Conservation (phyloP, 495 filamentous ascomycete genomes). For the Neohortaea acidophila region DNA sequence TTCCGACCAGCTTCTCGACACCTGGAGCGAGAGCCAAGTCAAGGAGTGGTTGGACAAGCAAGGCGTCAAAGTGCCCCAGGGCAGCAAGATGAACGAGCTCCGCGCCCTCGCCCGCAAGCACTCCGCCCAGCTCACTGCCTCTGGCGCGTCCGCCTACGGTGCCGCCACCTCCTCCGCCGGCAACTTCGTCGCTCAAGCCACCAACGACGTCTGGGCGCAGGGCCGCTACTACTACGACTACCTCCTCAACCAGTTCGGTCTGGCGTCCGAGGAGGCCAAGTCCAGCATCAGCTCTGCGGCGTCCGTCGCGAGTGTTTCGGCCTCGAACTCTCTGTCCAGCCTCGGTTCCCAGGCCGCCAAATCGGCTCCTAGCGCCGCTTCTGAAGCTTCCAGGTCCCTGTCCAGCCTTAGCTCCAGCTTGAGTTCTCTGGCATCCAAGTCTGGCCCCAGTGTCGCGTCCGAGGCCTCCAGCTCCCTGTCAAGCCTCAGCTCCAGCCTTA, state of each 20-base stretch:
- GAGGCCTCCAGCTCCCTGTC: too few species aligned
- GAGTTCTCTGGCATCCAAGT: background rate
- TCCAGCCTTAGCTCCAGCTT: background rate
- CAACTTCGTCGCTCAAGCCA: slow-evolving; percentile 62
- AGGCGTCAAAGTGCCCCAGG: slow-evolving; percentile 70
- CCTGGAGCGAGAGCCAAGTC: slow-evolving; percentile 71
- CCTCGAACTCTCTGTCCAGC: slow-evolving; percentile 11
- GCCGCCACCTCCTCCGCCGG: slow-evolving; percentile 73
- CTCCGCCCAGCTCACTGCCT: slow-evolving; percentile 49
- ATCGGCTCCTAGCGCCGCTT: slow-evolving; percentile 1
- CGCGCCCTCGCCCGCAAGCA: slow-evolving; percentile 83
- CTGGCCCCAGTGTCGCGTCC: slow-evolving; percentile 6
- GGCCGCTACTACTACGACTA: slow-evolving; percentile 43
- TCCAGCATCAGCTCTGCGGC: slow-evolving; percentile 21
- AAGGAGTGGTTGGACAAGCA: slow-evolving; percentile 70
- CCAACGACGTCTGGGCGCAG: slow-evolving; percentile 44
- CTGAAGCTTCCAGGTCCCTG: background rate
- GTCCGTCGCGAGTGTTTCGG: slow-evolving; percentile 14
- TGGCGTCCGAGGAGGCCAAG: slow-evolving; percentile 15
- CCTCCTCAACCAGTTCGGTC: slow-evolving; percentile 62
- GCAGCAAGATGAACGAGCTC: slow-evolving; percentile 77
- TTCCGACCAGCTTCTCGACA: slow-evolving; percentile 69
- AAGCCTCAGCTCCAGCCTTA: too few species aligned
- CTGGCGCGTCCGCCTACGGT: slow-evolving; percentile 50
- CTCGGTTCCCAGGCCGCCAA: slow-evolving; percentile 28